A percentile compares a stretch with the other conserved stretches of the same genome.
Evolutionary conservation across 129 eudicot species (phyloP).

Genomic region (Gnaphalium uliginosum): DNA sequence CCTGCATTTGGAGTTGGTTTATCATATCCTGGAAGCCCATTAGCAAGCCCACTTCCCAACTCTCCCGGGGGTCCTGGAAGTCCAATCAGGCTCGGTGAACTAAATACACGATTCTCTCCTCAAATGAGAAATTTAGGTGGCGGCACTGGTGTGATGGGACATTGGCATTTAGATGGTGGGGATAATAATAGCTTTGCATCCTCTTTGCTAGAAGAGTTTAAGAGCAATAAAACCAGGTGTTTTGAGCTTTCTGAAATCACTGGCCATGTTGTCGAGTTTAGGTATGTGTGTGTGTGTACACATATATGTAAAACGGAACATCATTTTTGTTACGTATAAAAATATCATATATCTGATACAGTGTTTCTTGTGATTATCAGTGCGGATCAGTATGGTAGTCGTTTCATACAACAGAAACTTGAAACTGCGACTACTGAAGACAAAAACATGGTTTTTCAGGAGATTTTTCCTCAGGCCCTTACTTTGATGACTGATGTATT

Average conservation of each 20-base stretch:
- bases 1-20: conserved; percentile 79
- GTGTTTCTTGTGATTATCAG: conserved; percentile 40
- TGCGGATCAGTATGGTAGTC: conserved; percentile 94
- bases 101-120: conserved; percentile 59
- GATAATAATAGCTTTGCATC: conserved; percentile 57
- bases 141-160: conserved; percentile 61
- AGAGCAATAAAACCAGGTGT: conserved; percentile 78
- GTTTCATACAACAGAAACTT: conserved; percentile 90
- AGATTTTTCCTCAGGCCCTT: conserved; percentile 83
- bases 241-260: conserved; percentile 87
- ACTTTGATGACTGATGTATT: conserved; percentile 94
- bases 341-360: neutral
- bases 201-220: conserved; percentile 87
- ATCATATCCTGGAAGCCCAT: conserved; percentile 89
- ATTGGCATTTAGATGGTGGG: conserved; percentile 77
- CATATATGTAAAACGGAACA: neutral
- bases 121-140: conserved; percentile 76
- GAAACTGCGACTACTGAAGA: conserved; percentile 88
- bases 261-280: conserved; percentile 94
- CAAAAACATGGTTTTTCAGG: conserved; percentile 80
- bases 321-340: no score
- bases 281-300: conserved; percentile 36
- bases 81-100: conserved; percentile 80
- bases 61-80: conserved; percentile 91
- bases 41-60: conserved; percentile 73